phyloP scores from a whole-genome alignment of 164 flowering plant genomes.

The Kalanchoe fedtschenkoi region DNA sequence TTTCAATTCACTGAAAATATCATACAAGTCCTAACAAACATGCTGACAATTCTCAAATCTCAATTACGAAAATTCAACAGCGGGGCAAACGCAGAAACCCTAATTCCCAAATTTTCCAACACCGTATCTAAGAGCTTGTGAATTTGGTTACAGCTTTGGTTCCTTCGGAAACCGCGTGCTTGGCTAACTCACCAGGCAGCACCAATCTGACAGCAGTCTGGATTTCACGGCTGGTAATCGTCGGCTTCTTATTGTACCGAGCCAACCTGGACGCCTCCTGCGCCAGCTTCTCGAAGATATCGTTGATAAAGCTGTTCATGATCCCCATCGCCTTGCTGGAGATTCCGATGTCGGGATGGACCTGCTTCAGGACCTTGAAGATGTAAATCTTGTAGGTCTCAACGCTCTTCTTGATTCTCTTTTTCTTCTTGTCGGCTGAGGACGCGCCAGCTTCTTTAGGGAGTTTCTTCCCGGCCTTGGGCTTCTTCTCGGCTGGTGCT shows the following conservation, averaged over 20 bases:
- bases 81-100: neutral
- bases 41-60: too few species aligned
- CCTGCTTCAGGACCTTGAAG: constrained; percentile 34
- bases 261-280: constrained; percentile 35
- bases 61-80: too few species aligned
- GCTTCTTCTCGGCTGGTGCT: constrained; percentile 24
- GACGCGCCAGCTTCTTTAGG: constrained; percentile 19
- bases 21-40: too few species aligned
- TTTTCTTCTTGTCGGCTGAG: constrained; percentile 20
- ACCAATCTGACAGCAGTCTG: constrained; percentile 44
- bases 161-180: constrained; percentile 49
- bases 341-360: constrained; percentile 25
- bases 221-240: constrained; percentile 36
- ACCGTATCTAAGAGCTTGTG: constrained; percentile 23
- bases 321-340: constrained; percentile 40
- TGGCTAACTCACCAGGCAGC: constrained; percentile 41
- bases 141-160: constrained; percentile 47
- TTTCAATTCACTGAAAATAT: too few species aligned
- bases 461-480: constrained; percentile 22
- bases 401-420: constrained; percentile 17
- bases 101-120: neutral
- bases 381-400: constrained; percentile 25
- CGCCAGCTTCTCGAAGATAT: constrained; percentile 35
- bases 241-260: constrained; percentile 39
- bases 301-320: constrained; percentile 32